Evolutionary conservation across 768 basidiomycete species (phyloP), one percentile per base, ranked within the genome.

Genomic region (Kwoniella europaea): DNA sequence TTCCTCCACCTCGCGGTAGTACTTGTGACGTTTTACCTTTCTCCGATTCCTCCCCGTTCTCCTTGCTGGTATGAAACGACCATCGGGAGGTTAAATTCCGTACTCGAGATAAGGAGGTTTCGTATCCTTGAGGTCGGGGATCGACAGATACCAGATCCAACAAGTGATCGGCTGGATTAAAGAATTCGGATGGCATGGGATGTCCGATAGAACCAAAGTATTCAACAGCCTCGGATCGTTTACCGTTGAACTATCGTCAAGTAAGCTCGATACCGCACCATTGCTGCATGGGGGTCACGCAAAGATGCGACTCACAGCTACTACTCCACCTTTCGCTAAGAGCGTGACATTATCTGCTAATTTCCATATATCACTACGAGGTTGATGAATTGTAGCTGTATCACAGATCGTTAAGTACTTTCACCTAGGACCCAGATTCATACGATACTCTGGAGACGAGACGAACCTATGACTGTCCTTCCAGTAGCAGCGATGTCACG

Each of bases 141-240:
- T 83, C 82, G 16, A 81, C 71, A 1, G 82, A 85, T 62, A 90
- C 84, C 69, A 89, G 85, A 74, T 88, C 88, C 79, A 90, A 86
- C 0, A 88, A 87, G 65, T 89, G 88, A 72, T 90, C 89, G 0
- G 86, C 85, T 0, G 90, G 89, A 41, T 88, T 88, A 61, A 82
- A 85, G 83, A 74, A 78, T 87, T 79, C 53, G 18, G 66, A 76
- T 15, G 84, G 78, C 58, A 82, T 76, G 7, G 83, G 77, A 58
- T 81, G 77, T 3, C 85, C 85, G 46, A 80, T 82, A 9, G 74
- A 71, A 1, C 76, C 69, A 72, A 87, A 84, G 65, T 85, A 84
- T 7, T 59, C 61, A 16, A 84, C 70, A 10, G 86, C 77, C n/a
- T 74, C 73, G 24, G 73, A 62, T 10, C 76, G 73, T 61, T 72